phyloP scores from a whole-genome alignment of 208 protist species.

The Wallacemonas collosoma region DNA sequence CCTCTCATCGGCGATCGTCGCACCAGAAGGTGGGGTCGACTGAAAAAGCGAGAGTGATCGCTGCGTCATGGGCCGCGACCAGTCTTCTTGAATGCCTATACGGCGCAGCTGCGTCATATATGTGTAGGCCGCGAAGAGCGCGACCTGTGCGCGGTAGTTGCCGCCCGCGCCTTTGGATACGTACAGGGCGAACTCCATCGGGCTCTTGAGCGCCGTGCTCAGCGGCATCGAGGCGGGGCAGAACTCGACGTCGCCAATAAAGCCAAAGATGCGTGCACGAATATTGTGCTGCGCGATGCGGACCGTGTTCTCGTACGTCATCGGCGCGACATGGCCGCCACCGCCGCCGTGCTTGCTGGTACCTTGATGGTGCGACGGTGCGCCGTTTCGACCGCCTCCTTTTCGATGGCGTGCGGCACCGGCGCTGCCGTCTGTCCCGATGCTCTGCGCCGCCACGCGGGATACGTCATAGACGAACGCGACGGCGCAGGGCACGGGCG shows the following conservation, averaged over 20 bases:
- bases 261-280: conserved; percentile 56
- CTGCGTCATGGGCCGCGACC: conserved; percentile 6
- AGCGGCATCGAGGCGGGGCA: conserved; percentile 40
- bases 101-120: conserved; percentile 54
- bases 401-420: neutral
- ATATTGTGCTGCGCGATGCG: conserved; percentile 40
- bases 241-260: conserved; percentile 59
- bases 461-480: conserved; percentile 54
- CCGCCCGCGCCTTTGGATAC: conserved; percentile 57
- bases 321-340: conserved; percentile 19
- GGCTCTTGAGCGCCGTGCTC: conserved; percentile 26
- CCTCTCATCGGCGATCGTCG: neutral
- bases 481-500: conserved; percentile 59
- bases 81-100: conserved; percentile 35
- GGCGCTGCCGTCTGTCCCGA: neutral
- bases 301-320: conserved; percentile 47
- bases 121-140: conserved; percentile 52
- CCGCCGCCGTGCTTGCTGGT: conserved; percentile 15
- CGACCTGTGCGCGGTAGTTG: conserved; percentile 54
- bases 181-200: conserved; percentile 51
- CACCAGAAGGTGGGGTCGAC: neutral
- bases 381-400: neutral
- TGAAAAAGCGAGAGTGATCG: conserved; percentile 12
- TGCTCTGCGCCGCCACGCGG: conserved; percentile 3
- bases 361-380: neutral